Conservation (phyloP, 1,139 yeast genomes). For the Taphrina pruni region DNA sequence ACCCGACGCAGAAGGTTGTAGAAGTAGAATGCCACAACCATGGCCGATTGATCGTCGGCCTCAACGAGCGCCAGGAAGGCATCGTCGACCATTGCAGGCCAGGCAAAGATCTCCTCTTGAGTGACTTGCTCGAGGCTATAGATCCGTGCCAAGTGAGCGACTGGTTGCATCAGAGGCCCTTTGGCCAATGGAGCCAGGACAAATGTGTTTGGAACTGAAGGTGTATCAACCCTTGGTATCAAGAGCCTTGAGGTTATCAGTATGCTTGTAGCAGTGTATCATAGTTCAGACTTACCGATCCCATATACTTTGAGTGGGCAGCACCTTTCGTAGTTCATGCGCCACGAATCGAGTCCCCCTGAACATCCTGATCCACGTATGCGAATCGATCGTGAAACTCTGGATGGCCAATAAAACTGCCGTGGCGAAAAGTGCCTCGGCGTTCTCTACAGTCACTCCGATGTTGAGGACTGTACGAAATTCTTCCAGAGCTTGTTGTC, state of each 20-base stretch:
- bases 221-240: slow-evolving; percentile 7
- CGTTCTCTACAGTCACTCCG: slow-evolving; percentile 28
- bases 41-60: slow-evolving; percentile 33
- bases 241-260: not conserved
- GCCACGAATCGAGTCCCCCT: slow-evolving; percentile 35
- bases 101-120: slow-evolving; percentile 25
- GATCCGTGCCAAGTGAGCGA: slow-evolving; percentile 32
- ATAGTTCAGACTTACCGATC: slow-evolving; percentile 10
- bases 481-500: slow-evolving; percentile 30
- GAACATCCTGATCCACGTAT: slow-evolving; percentile 36
- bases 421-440: slow-evolving; percentile 35
- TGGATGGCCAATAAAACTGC: slow-evolving; percentile 34
- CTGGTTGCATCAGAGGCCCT: slow-evolving; percentile 28
- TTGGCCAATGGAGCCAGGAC: slow-evolving; percentile 31
- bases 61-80: slow-evolving; percentile 30
- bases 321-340: slow-evolving; percentile 21
- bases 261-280: not conserved
- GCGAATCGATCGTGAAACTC: slow-evolving; percentile 34
- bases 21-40: slow-evolving; percentile 33
- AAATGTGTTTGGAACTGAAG: slow-evolving; percentile 23
- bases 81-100: slow-evolving; percentile 33
- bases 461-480: slow-evolving; percentile 24
- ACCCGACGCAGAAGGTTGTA: slow-evolving; percentile 28
- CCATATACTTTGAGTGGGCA: slow-evolving; percentile 17
- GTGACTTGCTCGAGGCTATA: slow-evolving; percentile 20